Evolutionary conservation across 345 rosid species (phyloP), one percentile per base, ranked within the genome.

Genomic region (Bruguiera parviflora): DNA sequence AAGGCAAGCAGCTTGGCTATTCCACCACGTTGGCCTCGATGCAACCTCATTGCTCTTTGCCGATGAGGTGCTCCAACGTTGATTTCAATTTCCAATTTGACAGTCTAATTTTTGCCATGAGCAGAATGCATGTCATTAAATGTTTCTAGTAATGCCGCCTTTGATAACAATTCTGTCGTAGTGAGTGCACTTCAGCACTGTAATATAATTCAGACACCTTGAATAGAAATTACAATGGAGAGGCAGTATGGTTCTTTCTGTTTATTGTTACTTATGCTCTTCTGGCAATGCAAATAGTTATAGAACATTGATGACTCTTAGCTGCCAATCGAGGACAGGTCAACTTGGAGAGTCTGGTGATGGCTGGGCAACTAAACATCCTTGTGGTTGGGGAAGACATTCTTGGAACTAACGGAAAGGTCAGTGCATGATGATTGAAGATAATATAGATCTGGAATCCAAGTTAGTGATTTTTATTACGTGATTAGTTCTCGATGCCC

Each of bases 1-100:
- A 27, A 59, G 67, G 55, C 87, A 86, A 73, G 81, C 85, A 25
- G 90, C 90, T 71, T 88, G 90, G 90, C 84, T 88, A 51, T 86
- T 86, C 70, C 82, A 75, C 68, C 85, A 82, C 64, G 79, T 83
- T 56, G 93, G 85, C 61, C 80, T 88, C 20, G 86, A 88, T 67
- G 79, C 81, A 28, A 49, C 76, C 20, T 78, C 93, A 0, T 73
- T 88, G 75, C 83, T 88, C 66, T 88, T 88, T 77, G 83, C 87
- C 1, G 85, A 88, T 33, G 93, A 86, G 90, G 93, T 88, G 75
- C 46, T 35, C 53, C 21, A 15, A 27, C n/a, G n/a, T 22, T 15
- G 8, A 15, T 56, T 56, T 15, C 2, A 22, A 22, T 8, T 15
- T 56, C 29, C 18, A 56, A 24, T 56, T 56, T 43, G 49, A 43